These are phyloP conservation scores for Yamadazyma kitorensis DNA, from an alignment of 805 yeast species.

Conservation along the genomic window DNA sequence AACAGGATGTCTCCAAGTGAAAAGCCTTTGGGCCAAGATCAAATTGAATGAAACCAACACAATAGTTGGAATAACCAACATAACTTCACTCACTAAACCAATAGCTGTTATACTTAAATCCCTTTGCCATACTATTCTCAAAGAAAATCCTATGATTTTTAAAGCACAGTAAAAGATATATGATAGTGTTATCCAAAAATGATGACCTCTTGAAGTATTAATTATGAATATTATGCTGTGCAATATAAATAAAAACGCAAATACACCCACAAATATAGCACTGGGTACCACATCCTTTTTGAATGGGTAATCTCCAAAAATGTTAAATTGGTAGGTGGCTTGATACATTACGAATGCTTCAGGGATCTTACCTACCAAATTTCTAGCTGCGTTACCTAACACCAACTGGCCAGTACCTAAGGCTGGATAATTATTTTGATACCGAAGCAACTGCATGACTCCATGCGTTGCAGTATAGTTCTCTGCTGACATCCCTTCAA, in stretches of 20 bases:
- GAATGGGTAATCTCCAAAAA: slow-evolving; percentile 66
- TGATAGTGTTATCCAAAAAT: slow-evolving; percentile 53
- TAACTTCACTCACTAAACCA: slow-evolving; percentile 58
- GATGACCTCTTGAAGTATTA: slow-evolving; percentile 56
- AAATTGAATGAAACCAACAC: slow-evolving; percentile 57
- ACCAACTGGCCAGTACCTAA: slow-evolving; percentile 28
- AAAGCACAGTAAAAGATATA: slow-evolving; percentile 52
- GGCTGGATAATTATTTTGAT: slow-evolving; percentile 29
- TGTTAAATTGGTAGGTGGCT: slow-evolving; percentile 39
- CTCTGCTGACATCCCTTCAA: slow-evolving; percentile 3
- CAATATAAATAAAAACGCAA: slow-evolving; percentile 44
- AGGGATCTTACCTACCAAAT: slow-evolving; percentile 43
- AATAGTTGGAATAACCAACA: slow-evolving; percentile 57
- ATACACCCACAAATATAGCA: slow-evolving; percentile 54
- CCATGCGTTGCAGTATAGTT: slow-evolving; percentile 29
- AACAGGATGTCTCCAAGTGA: slow-evolving; percentile 76
- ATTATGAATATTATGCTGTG: slow-evolving; percentile 46
- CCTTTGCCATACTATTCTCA: slow-evolving; percentile 60
- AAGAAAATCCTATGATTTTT: slow-evolving; percentile 56
- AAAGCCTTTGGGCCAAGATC: slow-evolving; percentile 63
- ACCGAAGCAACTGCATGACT: slow-evolving; percentile 24
- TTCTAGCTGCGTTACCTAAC: slow-evolving; percentile 27
- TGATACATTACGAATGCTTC: slow-evolving; percentile 34
- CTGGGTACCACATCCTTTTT: slow-evolving; percentile 56
- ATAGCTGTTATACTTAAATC: slow-evolving; percentile 41